These are phyloP conservation scores for Primulina huaijiensis DNA, from an alignment of 257 asterid genomes.

Conservation along the genomic window DNA sequence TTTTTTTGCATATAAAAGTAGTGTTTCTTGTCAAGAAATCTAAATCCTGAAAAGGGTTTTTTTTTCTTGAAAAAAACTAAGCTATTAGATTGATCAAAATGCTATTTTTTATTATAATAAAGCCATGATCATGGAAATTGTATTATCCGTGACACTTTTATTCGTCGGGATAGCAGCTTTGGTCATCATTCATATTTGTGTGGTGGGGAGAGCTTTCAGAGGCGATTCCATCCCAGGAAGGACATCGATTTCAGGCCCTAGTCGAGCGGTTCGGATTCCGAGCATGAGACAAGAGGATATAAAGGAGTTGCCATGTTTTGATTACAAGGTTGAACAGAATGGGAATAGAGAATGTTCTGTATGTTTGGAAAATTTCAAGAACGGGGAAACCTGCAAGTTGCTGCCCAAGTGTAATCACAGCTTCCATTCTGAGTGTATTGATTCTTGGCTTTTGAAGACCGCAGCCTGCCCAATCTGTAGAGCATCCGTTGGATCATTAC, in stretches of 20 bases:
- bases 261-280: slow-evolving; percentile 19
- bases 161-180: slow-evolving; percentile 43
- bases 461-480: slow-evolving; percentile 70
- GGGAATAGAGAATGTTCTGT: slow-evolving; percentile 51
- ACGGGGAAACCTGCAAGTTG: slow-evolving; percentile 59
- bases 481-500: slow-evolving; percentile 28
- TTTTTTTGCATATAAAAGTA: not conserved
- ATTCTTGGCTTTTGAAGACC: slow-evolving; percentile 55
- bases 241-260: not conserved
- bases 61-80: slow-evolving; percentile 13
- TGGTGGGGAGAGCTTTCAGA: slow-evolving; percentile 55
- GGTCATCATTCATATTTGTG: slow-evolving; percentile 50
- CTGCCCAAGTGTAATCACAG: slow-evolving; percentile 51
- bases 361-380: slow-evolving; percentile 51
- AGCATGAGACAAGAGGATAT: slow-evolving; percentile 52
- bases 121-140: slow-evolving; percentile 44
- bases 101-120: not conserved
- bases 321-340: slow-evolving; percentile 35
- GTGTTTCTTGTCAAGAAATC: not conserved
- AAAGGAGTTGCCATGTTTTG: slow-evolving; percentile 50
- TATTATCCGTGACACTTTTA: slow-evolving; percentile 41
- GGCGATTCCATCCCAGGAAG: slow-evolving; percentile 1
- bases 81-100: not conserved
- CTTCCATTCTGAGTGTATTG: slow-evolving; percentile 64
- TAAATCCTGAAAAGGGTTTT: slow-evolving; percentile 9